Evolutionary conservation across 148 eudicot species (phyloP), one percentile per base, ranked within the genome.

Genomic region (Camellia sinensis): DNA sequence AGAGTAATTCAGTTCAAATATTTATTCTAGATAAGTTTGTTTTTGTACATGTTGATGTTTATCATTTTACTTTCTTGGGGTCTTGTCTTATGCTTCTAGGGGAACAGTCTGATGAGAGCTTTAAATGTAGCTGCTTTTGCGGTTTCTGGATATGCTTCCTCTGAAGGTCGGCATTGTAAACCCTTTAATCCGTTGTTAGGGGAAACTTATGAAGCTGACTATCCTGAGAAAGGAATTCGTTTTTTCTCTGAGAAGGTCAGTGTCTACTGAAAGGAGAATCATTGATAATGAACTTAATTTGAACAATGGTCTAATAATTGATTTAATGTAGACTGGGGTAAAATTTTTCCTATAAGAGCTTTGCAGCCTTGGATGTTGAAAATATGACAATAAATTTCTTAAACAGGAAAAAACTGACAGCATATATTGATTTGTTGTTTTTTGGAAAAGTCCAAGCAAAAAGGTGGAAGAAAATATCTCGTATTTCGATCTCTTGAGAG

Each of bases 171-270:
- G 73, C 89, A 82, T 56, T 92, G 98, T 85, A 96, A 96, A 82
- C 99, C 99, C 64, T 96, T 96, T 82, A 96, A 96, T 90, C 99
- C 99, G 73, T 84, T 96, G 86, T 82, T 96, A 71, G 99, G 99
- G 76, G 99, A 96, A 84, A 96, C 99, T 64, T 96, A 92, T 81
- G 99, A 96, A 86, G 99, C 98, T 82, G 95, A 94, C 72, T 96
- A 78, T 88, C 98, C 99, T 79, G 99, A 96, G 48, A 92, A 90
- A 80, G 98, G 99, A 76, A 50, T 96, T 76, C 92, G 94, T 6
- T 96, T 96, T 81, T 92, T 92, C 89, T 94, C 99, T 44, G 99
- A 96, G 80, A 96, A 96, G 95, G 99, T 91, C 13, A 66, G 82
- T 84, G 44, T 73, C 19, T 68, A 18, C 11, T 3, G 17, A 45